Percentiles rank a stretch among this genome's conserved stretches.
phyloP scores from a whole-genome alignment of 2,329 filamentous ascomycete species.

The Curvularia sp. region DNA sequence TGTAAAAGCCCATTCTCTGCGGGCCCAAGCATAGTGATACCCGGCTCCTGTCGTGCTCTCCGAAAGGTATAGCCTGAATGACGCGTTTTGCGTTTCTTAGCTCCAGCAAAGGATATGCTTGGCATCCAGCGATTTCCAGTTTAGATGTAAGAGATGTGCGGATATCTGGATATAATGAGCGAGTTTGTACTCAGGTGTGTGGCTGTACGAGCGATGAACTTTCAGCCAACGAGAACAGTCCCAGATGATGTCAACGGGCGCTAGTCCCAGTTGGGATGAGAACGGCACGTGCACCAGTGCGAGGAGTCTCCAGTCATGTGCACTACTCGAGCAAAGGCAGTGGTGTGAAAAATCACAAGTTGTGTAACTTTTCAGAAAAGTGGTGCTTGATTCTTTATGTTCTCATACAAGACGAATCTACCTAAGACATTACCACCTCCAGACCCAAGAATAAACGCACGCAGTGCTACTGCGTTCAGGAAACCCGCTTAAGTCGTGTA shows the following conservation, averaged over 20 bases:
- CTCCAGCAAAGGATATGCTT: constrained; percentile 27
- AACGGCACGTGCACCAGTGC: constrained; percentile 3
- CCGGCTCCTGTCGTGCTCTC: constrained; percentile 28
- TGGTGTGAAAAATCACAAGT: not conserved
- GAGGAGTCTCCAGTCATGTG: not conserved
- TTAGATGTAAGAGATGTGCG: not conserved
- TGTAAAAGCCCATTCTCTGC: constrained; percentile 31
- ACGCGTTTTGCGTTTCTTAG: constrained; percentile 41
- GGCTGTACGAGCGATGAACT: not conserved
- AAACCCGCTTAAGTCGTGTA: constrained; percentile 28
- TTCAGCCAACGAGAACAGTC: constrained; percentile 4
- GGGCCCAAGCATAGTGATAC: constrained; percentile 22
- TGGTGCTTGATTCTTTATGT: not conserved
- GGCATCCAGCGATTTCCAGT: constrained; percentile 28
- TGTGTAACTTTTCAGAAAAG: not conserved
- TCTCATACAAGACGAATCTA: not conserved
- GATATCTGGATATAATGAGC: not conserved
- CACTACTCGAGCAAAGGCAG: not conserved
- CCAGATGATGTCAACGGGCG: constrained; percentile 10
- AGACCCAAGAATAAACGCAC: not conserved
- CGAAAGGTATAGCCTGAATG: constrained; percentile 35
- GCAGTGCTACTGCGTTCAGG: not conserved
- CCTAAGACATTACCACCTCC: not conserved
- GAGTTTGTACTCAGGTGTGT: not conserved
- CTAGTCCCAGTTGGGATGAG: not conserved